A percentile compares a stretch with the other conserved stretches of the same genome.
Evolutionary conservation across 75 land plant genomes (phyloP).

Genomic region (Picea sitchensis): DNA sequence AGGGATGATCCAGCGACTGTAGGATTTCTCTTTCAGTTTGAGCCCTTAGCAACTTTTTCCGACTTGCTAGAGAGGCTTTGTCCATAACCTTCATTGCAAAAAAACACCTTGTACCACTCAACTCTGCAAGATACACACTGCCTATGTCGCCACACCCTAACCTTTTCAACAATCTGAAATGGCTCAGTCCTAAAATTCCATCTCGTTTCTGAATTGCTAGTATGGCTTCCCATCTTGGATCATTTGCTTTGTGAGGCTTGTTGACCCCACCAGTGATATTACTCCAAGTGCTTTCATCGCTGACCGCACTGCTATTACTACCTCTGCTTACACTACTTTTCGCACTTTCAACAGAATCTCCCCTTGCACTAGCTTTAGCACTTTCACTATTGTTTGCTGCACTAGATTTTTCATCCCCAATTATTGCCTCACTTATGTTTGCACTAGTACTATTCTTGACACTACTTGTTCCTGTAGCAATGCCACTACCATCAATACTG

Average conservation of each 20-base stretch:
- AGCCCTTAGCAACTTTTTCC: slow-evolving; percentile 65
- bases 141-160: slow-evolving; percentile 93
- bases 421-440: slow-evolving; percentile 47
- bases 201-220: slow-evolving; percentile 57
- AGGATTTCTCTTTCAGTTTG: slow-evolving; percentile 72
- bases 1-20: slow-evolving; percentile 72
- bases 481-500: slow-evolving; percentile 63
- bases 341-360: slow-evolving; percentile 66
- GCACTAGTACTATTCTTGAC: slow-evolving; percentile 51
- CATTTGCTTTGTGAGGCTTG: slow-evolving; percentile 92
- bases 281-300: slow-evolving; percentile 85
- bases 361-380: slow-evolving; percentile 44
- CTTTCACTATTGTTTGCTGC: slow-evolving; percentile 49
- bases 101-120: slow-evolving; percentile 60
- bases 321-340: slow-evolving; percentile 80
- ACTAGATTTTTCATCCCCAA: slow-evolving; percentile 61
- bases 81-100: slow-evolving; percentile 54
- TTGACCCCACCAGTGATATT: slow-evolving; percentile 64
- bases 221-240: slow-evolving; percentile 88
- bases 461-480: slow-evolving; percentile 56
- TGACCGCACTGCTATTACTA: slow-evolving; percentile 80
- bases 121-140: slow-evolving; percentile 70
- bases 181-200: slow-evolving; percentile 78
- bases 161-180: slow-evolving; percentile 67
- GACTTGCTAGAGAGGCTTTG: slow-evolving; percentile 51